Evolutionary conservation across 331 rosid genomes (phyloP).

Genomic region (Spiraea crenata): DNA sequence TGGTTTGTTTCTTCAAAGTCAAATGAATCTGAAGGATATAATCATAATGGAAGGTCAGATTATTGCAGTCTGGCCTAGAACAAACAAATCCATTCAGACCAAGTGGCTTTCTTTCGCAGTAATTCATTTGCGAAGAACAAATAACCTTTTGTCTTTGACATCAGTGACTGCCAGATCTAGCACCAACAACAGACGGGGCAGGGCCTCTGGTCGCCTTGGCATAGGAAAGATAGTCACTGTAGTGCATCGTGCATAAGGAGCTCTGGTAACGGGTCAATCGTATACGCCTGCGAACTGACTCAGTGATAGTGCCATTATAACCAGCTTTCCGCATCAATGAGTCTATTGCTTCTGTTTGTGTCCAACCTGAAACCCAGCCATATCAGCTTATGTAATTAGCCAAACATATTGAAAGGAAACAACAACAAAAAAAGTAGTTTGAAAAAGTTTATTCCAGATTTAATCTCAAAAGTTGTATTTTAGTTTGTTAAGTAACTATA

Average conservation of each 20-base stretch:
- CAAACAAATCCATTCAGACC: slow-evolving; percentile 33
- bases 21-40: slow-evolving; percentile 47
- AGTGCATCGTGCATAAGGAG: slow-evolving; percentile 72
- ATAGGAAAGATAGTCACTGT: slow-evolving; percentile 64
- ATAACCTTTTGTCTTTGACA: slow-evolving; percentile 30
- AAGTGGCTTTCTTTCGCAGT: slow-evolving; percentile 11
- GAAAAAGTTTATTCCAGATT: too few relatives aligned
- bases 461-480: too few relatives aligned
- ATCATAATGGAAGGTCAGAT: slow-evolving; percentile 27
- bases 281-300: slow-evolving; percentile 53
- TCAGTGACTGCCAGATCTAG: slow-evolving; percentile 41
- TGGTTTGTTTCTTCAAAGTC: slow-evolving; percentile 47
- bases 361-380: slow-evolving; percentile 74
- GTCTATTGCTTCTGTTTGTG: slow-evolving; percentile 85
- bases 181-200: slow-evolving; percentile 57
- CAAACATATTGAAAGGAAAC: neutral
- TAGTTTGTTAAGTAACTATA: too few relatives aligned
- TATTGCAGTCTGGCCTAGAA: slow-evolving; percentile 31
- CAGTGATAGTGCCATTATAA: slow-evolving; percentile 60
- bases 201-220: slow-evolving; percentile 66
- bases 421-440: too few relatives aligned
- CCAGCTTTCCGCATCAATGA: slow-evolving; percentile 92
- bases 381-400: neutral
- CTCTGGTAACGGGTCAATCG: slow-evolving; percentile 91
- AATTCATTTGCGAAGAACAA: slow-evolving; percentile 19